phyloP scores from a whole-genome alignment of 1,139 yeast species.

The Pichia sp. region DNA sequence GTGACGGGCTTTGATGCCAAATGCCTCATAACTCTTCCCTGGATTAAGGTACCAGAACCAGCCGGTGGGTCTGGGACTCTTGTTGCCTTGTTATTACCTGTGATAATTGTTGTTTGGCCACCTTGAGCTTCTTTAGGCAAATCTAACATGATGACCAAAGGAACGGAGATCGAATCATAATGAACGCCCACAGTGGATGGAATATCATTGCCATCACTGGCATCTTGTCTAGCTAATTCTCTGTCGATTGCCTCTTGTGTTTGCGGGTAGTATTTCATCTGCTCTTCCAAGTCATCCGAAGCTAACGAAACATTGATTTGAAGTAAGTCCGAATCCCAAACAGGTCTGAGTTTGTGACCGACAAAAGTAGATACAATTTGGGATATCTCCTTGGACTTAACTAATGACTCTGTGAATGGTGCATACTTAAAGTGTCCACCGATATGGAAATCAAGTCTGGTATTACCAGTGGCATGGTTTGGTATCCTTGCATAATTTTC shows the following conservation, averaged over 20 bases:
- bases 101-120: constrained; percentile 32
- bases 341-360: constrained; percentile 26
- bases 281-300: constrained; percentile 17
- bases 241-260: constrained; percentile 15
- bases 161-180: constrained; percentile 31
- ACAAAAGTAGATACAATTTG: constrained; percentile 17
- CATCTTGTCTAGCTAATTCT: constrained; percentile 10
- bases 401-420: constrained; percentile 26
- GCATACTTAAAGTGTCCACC: constrained; percentile 16
- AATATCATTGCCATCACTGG: constrained; percentile 20
- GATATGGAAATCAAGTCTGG: constrained; percentile 28
- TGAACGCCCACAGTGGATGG: constrained; percentile 28
- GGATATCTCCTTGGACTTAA: constrained; percentile 19
- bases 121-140: constrained; percentile 29
- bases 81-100: constrained; percentile 28
- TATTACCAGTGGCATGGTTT: constrained; percentile 26
- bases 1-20: constrained; percentile 32
- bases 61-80: constrained; percentile 31
- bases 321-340: constrained; percentile 28
- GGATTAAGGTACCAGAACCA: constrained; percentile 31
- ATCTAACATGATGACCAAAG: constrained; percentile 31
- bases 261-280: constrained; percentile 7
- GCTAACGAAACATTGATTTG: constrained; percentile 32
- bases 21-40: constrained; percentile 32
- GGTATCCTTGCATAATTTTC: constrained; percentile 28